Evolutionary conservation across 176 grass and related monocot species (phyloP).

Genomic region (Cenchrus purpureus): DNA sequence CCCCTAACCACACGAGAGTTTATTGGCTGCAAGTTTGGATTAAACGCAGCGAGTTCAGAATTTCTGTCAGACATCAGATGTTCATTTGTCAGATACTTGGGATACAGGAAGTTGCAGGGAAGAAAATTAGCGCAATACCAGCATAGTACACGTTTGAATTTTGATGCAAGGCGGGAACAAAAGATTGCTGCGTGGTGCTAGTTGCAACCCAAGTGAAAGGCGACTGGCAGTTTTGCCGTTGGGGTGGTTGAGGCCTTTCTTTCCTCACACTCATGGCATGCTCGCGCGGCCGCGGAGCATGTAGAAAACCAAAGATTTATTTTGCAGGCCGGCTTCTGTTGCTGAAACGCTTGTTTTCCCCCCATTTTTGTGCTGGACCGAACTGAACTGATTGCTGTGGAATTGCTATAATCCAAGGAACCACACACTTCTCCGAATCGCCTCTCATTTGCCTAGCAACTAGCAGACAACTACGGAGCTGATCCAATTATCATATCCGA

Average conservation of each 20-base stretch:
- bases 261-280: constrained; percentile 48
- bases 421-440: background rate
- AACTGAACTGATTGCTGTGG: background rate
- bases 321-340: constrained; percentile 3
- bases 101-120: background rate
- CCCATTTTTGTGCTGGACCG: background rate
- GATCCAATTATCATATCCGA: constrained; percentile 13
- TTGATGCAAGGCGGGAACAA: background rate
- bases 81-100: background rate
- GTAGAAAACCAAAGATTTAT: background rate
- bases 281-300: background rate
- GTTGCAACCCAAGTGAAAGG: background rate
- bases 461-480: constrained; percentile 4
- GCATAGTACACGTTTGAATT: background rate
- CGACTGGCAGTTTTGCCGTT: background rate
- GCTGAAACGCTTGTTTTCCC: background rate
- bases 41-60: background rate
- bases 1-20: background rate
- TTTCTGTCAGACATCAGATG: background rate
- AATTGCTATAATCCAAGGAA: background rate
- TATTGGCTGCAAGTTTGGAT: background rate
- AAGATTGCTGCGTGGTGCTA: background rate
- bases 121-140: background rate
- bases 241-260: constrained; percentile 45
- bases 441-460: background rate